Evolutionary conservation across 768 basidiomycete genomes (phyloP).

Genomic region (Tulasnella sp.): DNA sequence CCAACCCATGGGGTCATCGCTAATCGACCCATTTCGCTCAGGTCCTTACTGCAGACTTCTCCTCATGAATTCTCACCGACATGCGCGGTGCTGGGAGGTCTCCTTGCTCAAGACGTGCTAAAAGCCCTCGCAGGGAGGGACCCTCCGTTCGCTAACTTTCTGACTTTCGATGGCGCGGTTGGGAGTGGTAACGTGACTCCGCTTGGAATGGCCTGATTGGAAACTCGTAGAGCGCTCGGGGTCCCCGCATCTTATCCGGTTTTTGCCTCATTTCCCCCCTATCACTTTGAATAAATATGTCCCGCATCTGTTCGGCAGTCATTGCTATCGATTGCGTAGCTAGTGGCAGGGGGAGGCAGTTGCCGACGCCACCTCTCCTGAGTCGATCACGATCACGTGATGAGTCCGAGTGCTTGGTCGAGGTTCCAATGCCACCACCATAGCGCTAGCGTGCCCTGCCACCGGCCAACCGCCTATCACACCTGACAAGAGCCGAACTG

Average conservation of each 20-base stretch:
- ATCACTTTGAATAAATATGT: too few relatives aligned
- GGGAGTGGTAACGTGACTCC: constrained; percentile 60
- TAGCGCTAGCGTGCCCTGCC: too few relatives aligned
- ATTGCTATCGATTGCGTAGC: too few relatives aligned
- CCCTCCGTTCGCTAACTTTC: constrained; percentile 86
- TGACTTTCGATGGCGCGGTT: constrained; percentile 76
- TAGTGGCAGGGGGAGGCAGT: neutral
- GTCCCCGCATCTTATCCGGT: too few relatives aligned
- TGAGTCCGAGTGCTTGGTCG: neutral
- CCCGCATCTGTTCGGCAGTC: too few relatives aligned
- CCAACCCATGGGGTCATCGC: neutral
- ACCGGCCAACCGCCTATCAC: too few relatives aligned
- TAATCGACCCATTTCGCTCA: neutral
- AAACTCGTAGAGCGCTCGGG: neutral
- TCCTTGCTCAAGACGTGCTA: constrained; percentile 90
- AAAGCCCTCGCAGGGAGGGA: constrained; percentile 87
- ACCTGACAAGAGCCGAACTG: too few relatives aligned
- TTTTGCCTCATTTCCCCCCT: neutral
- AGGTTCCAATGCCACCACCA: neutral
- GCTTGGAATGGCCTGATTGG: constrained; percentile 1
- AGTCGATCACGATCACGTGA: neutral
- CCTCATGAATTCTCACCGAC: constrained; percentile 84
- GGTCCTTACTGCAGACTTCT: constrained; percentile 69
- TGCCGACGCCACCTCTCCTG: neutral
- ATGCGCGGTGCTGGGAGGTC: constrained; percentile 89